Evolutionary conservation across 2,329 filamentous ascomycete species (phyloP), one percentile per base, ranked within the genome.

Genomic region (Botrytis hyacinthi): DNA sequence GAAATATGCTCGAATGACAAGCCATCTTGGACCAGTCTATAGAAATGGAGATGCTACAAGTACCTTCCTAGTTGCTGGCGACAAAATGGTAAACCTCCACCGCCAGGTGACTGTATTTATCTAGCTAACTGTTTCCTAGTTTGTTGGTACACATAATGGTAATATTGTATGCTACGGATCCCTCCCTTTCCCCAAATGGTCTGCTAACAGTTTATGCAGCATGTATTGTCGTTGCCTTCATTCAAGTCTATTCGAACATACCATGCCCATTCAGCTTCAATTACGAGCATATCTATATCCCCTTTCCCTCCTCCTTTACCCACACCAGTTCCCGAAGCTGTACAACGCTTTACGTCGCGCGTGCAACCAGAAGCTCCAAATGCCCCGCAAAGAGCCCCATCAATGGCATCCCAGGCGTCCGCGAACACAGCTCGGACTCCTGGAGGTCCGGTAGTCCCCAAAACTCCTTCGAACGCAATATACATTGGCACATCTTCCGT

Each of bases 41-140:
- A 91, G 94, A 74, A 97, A 97, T 84, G 95, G 94, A 78, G 96
- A 99, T 87, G 93, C 94, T 78, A 98, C 95, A 40, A 98, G 95
- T 82, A 86, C 93, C 14, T 97, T 97, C 81, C 84, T 97, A 68
- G 93, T 97, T 68, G 93, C 93, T 59, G 95, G 95, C 70, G 95
- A 99, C 85, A 98, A 98, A 85, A 97, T 98, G 95, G 93, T 95
- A 86, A 79, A 85, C 73, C 73, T 61, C 57, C 73, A n/a, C 12
- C 16, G 9, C 46, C 14, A 22, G 29, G 68, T 68, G 51, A 14
- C 40, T 35, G 18, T 51, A 46, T 54, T 54, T 71, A 63, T 62
- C 37, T n/a, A 74, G 73, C 83, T 84, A 78, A 83, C 78, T 77
- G 74, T 74, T 79, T 76, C 46, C 74, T 83, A 95, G 93, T 92